phyloP scores from a whole-genome alignment of 768 basidiomycete genomes.

The Hysterangium stoloniferum region DNA sequence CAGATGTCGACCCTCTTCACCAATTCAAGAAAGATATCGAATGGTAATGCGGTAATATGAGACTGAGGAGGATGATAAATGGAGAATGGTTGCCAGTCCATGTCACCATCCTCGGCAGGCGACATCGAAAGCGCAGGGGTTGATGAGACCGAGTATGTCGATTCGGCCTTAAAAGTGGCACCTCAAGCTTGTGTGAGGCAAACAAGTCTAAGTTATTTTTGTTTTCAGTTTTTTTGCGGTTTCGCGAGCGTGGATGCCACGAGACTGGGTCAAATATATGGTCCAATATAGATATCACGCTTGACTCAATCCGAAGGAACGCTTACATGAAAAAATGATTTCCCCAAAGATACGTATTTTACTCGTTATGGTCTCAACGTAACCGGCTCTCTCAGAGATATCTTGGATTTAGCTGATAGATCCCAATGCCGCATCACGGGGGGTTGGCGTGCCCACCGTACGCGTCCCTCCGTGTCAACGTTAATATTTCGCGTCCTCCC shows the following conservation, averaged over 20 bases:
- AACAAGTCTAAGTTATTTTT: slow-evolving; percentile 4
- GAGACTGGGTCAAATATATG: slow-evolving; percentile 8
- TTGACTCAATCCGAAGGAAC: too few relatives aligned
- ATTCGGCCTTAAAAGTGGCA: neutral
- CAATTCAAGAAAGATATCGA: slow-evolving; percentile 11
- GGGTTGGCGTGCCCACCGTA: too few relatives aligned
- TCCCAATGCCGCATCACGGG: too few relatives aligned
- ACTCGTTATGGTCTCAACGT: neutral
- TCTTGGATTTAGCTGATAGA: neutral
- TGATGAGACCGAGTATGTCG: slow-evolving; percentile 2
- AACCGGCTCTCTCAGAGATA: neutral
- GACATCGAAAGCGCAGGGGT: slow-evolving; percentile 8
- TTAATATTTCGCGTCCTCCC: too few relatives aligned
- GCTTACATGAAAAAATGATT: too few relatives aligned
- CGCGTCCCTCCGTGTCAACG: too few relatives aligned
- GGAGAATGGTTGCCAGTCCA: slow-evolving; percentile 8
- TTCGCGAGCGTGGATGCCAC: slow-evolving; percentile 11
- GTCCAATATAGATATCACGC: neutral
- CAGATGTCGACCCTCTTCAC: slow-evolving; percentile 6
- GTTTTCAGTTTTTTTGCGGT: slow-evolving; percentile 5
- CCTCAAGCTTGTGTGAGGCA: slow-evolving; percentile 3
- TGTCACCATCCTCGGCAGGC: slow-evolving; percentile 7
- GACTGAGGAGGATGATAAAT: neutral
- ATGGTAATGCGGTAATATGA: slow-evolving; percentile 1
- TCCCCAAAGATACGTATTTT: too few relatives aligned